Evolutionary conservation across 2,329 filamentous ascomycete species (phyloP), one percentile per base, ranked within the genome.

Genomic region (Mollisiaceae sp.): DNA sequence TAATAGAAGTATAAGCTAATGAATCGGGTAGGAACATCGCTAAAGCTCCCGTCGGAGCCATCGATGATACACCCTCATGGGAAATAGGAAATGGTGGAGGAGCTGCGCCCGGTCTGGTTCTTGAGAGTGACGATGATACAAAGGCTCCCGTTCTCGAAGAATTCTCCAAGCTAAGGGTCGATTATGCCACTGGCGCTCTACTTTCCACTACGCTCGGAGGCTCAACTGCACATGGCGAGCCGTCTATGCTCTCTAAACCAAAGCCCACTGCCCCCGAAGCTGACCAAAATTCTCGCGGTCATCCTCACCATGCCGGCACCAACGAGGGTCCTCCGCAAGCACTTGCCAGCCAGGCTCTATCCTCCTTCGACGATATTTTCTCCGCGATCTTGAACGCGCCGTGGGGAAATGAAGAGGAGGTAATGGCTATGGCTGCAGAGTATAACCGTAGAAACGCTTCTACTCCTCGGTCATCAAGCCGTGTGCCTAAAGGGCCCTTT

Each of bases 61-160:
- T 60, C 2, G 38, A 59, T 35, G 64, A 60, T 36, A 58, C 71
- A 47, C 64, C 72, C 56, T 72, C 70, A 35, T 74, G 71, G 71
- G 71, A 70, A 43, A 72, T 71, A 9, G 68, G 43, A n/a, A 72
- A 66, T 4, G 69, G 71, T 11, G 68, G 69, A 12, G 72, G 70
- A 60, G 74, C 72, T 65, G 73, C 70, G 1, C 71, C 69, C 41
- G 61, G 27, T 20, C 65, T 69, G 12, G 56, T 68, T 56, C 38
- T 22, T 14, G 24, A 43, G 41, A 43, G 41, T 43, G 41, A 43
- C 41, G n/a, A 43, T 15, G 41, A 15, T 43, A 8, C 41, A 43
- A 43, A 43, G 41, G 11, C 1, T 43, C 15, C 41, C 1, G 41
- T 43, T 18, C 41, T 43, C n/a, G 5, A 43, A 43, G 12, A 2